Evolutionary conservation across 805 yeast genomes (phyloP), one percentile per base, ranked within the genome.

Genomic region (Yarrowia porcina): DNA sequence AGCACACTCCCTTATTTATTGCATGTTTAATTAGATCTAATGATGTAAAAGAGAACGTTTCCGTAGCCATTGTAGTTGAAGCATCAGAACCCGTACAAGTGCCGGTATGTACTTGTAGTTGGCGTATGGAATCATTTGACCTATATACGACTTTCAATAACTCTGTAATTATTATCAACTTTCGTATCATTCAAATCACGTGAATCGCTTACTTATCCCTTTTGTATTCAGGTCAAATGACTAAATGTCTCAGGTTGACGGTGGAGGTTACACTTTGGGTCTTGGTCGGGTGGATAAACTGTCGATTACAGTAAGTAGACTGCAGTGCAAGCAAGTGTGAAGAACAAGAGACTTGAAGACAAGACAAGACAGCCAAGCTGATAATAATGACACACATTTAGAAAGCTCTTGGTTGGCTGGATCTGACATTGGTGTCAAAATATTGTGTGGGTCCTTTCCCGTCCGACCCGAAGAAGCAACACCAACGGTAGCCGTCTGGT

Each of bases 1-100:
- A 44, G 49, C 49, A 28, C 52, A 27, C 35, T 44, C 52, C 8
- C 33, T 44, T 45, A 45, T 45, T 45, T 45, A 45, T 45, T 45
- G 50, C 50, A 44, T 45, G 36, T 30, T 30, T 41, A 41, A 41
- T 41, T 25, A 25, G n/a, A 39, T 39, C 15, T 32, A 25, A 25
- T 8, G 28, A 8, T 25, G 4, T 25, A 25, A 4, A 25, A 25
- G n/a, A n/a, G n/a, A n/a, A n/a, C n/a, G n/a, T n/a, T n/a, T n/a
- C n/a, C n/a, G n/a, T n/a, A n/a, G n/a, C n/a, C n/a, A n/a, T n/a
- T n/a, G n/a, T n/a, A n/a, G n/a, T n/a, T n/a, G n/a, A n/a, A n/a
- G n/a, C n/a, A n/a, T n/a, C n/a, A n/a, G n/a, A n/a, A n/a, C n/a
- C n/a, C n/a, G n/a, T n/a, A 25, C 28, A 12, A 32, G 7, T 32